Percentiles rank a stretch among this genome's conserved stretches.
Conservation (phyloP, 2,329 filamentous ascomycete genomes). For the Alternaria ethzedia region DNA sequence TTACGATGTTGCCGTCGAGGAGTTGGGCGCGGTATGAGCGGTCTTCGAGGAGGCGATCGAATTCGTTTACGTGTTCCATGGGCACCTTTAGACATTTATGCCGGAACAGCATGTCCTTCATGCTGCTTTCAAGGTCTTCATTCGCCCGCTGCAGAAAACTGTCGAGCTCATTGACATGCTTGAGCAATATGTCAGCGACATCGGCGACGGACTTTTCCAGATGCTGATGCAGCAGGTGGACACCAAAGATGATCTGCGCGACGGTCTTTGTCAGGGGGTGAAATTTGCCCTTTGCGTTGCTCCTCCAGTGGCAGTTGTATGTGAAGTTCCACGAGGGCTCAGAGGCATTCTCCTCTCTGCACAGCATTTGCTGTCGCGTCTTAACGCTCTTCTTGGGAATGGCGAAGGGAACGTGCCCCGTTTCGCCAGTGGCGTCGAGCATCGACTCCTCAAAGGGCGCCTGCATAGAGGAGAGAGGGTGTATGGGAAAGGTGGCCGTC, state of each 20-base stretch:
- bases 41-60: conserved; percentile 88
- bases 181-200: conserved; percentile 86
- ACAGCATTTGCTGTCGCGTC: conserved; percentile 50
- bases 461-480: conserved; percentile 80
- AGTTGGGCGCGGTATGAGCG: conserved; percentile 81
- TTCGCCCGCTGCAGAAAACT: conserved; percentile 85
- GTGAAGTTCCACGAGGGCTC: conserved; percentile 73
- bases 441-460: conserved; percentile 84
- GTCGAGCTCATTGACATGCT: conserved; percentile 93
- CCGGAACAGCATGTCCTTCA: conserved; percentile 72
- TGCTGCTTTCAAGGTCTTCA: conserved; percentile 81
- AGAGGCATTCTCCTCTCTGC: conserved; percentile 68
- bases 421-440: conserved; percentile 65
- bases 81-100: conserved; percentile 82
- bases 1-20: conserved; percentile 85
- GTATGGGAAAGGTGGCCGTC: conserved; percentile 56
- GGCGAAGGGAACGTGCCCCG: conserved; percentile 44
- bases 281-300: conserved; percentile 75
- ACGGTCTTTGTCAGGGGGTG: conserved; percentile 91
- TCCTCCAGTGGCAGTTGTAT: conserved; percentile 77
- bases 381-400: conserved; percentile 50
- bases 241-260: conserved; percentile 90
- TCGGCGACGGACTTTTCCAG: conserved; percentile 88
- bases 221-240: conserved; percentile 83
- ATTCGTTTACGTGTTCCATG: conserved; percentile 80